These are phyloP conservation scores for Wickerhamiella galacta DNA, from an alignment of 805 yeast species.

Conservation along the genomic window DNA sequence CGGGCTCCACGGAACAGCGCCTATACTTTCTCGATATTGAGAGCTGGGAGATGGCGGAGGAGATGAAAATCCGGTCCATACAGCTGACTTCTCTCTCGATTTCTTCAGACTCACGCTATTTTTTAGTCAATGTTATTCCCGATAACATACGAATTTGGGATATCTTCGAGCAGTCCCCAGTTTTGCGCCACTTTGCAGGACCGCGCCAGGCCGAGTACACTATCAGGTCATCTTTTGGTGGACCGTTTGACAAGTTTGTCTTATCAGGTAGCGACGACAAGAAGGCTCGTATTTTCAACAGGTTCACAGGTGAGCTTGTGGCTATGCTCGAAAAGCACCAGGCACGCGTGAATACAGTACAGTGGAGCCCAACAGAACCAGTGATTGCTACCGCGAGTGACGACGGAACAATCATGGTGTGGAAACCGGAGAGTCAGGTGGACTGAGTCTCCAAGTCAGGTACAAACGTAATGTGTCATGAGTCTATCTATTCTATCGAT, in stretches of 20 bases:
- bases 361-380: conserved; percentile 41
- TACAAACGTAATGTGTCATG: too few species aligned
- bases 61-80: background rate
- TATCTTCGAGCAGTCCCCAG: background rate
- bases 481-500: too few species aligned
- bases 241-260: conserved; percentile 48
- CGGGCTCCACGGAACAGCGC: background rate
- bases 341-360: conserved; percentile 58
- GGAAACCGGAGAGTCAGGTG: conserved; percentile 13
- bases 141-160: background rate
- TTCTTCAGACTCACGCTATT: background rate
- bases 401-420: conserved; percentile 48
- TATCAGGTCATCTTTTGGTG: conserved; percentile 65
- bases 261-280: conserved; percentile 80
- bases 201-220: conserved; percentile 42
- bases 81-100: conserved; percentile 3
- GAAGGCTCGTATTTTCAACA: conserved; percentile 60
- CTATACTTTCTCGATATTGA: conserved; percentile 2
- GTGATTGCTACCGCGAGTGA: conserved; percentile 79
- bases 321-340: conserved; percentile 45
- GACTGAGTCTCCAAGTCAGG: too few species aligned
- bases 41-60: background rate
- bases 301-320: conserved; percentile 49
- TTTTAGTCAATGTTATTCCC: conserved; percentile 2
- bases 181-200: conserved; percentile 50